Percentiles rank a stretch among this genome's conserved stretches.
phyloP scores from a whole-genome alignment of 2,329 filamentous ascomycete species.

The Drechslerella dactyloides region DNA sequence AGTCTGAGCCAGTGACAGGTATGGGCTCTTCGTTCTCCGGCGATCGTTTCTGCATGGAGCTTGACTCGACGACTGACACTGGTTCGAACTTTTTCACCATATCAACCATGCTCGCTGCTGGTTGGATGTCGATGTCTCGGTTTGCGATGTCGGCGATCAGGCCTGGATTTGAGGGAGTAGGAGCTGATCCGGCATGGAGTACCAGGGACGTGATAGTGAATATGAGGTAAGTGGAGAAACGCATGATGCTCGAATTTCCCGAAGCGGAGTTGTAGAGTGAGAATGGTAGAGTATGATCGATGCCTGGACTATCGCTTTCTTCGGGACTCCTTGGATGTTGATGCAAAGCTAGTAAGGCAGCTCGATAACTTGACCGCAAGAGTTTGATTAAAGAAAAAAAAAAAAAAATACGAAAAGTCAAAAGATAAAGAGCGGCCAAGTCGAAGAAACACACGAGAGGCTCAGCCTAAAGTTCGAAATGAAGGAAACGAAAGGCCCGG shows the following conservation, averaged over 20 bases:
- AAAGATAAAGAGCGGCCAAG: constrained; percentile 32
- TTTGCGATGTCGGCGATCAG: constrained; percentile 15
- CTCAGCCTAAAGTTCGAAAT: constrained; percentile 44
- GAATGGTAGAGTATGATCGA: background rate
- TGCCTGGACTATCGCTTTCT: background rate
- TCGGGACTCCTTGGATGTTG: background rate
- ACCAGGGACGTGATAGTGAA: constrained; percentile 23
- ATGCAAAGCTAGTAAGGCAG: background rate
- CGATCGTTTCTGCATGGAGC: constrained; percentile 12
- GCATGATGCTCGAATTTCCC: constrained; percentile 30
- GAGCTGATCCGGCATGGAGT: constrained; percentile 27
- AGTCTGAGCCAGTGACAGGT: constrained; percentile 36
- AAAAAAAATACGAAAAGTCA: constrained; percentile 25
- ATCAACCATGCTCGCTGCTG: constrained; percentile 15
- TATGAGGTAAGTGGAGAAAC: constrained; percentile 30
- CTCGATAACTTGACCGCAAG: constrained; percentile 3
- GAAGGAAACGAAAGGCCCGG: constrained; percentile 36
- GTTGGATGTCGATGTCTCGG: constrained; percentile 29
- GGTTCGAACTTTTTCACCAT: constrained; percentile 14
- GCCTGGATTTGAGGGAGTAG: constrained; percentile 15
- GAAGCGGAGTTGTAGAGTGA: background rate
- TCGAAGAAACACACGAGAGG: constrained; percentile 45
- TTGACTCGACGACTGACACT: constrained; percentile 4
- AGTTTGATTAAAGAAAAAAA: too few species aligned
- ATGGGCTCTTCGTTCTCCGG: constrained; percentile 21